phyloP scores from a whole-genome alignment of 1,139 yeast genomes.

The Zygoascus meyerae region DNA sequence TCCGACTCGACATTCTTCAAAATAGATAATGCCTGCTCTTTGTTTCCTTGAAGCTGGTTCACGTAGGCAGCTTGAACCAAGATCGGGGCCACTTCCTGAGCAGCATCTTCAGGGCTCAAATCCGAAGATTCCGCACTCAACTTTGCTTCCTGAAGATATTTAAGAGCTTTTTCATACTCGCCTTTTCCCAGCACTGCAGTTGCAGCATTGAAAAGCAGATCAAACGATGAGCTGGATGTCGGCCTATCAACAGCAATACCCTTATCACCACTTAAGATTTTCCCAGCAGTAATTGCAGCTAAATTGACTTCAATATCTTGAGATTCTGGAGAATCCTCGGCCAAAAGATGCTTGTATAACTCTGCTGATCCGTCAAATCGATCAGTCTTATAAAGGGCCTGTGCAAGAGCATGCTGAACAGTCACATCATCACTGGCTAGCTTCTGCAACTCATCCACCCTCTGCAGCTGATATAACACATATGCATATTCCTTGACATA shows the following conservation, averaged over 20 bases:
- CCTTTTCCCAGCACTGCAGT: constrained; percentile 46
- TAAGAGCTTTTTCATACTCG: constrained; percentile 41
- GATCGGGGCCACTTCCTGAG: constrained; percentile 52
- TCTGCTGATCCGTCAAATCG: constrained; percentile 47
- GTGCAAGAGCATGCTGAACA: constrained; percentile 74
- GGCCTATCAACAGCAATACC: not conserved
- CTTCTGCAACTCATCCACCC: constrained; percentile 37
- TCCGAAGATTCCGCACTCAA: constrained; percentile 38
- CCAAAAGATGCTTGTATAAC: constrained; percentile 48
- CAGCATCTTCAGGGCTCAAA: constrained; percentile 39
- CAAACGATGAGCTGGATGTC: constrained; percentile 37
- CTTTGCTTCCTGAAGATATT: constrained; percentile 48
- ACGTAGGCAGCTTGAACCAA: constrained; percentile 65
- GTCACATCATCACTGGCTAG: constrained; percentile 13
- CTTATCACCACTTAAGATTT: constrained; percentile 17
- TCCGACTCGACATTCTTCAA: constrained; percentile 27
- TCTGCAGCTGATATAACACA: constrained; percentile 61
- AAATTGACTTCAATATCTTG: constrained; percentile 66
- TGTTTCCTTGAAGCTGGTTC: constrained; percentile 44
- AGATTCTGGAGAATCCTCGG: constrained; percentile 31
- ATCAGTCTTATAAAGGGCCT: constrained; percentile 66
- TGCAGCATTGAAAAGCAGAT: constrained; percentile 64
- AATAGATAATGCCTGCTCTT: constrained; percentile 41
- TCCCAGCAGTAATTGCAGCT: constrained; percentile 61
- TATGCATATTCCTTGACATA: constrained; percentile 54